A percentile compares a stretch with the other conserved stretches of the same genome.
Conservation (phyloP, 208 protist species). For the Trypanosoma boissoni region DNA sequence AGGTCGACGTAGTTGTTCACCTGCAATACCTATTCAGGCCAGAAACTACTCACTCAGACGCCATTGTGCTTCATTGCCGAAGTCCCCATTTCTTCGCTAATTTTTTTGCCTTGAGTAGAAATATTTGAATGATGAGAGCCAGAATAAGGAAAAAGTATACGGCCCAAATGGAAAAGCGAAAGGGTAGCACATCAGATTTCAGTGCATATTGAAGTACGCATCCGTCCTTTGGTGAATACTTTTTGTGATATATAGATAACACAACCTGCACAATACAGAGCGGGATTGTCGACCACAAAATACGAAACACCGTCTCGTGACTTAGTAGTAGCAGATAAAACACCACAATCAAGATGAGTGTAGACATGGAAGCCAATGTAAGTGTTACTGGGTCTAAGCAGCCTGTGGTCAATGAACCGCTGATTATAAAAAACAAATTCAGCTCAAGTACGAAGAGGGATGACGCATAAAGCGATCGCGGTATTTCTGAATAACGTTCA, state of each 20-base stretch:
- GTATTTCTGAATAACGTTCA: slow-evolving; percentile 33
- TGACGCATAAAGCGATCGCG: slow-evolving; percentile 41
- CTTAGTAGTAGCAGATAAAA: slow-evolving; percentile 23
- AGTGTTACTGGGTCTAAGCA: slow-evolving; percentile 37
- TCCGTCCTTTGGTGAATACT: background rate
- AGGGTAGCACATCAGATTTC: background rate
- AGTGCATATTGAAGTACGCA: slow-evolving; percentile 4
- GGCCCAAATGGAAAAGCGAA: background rate
- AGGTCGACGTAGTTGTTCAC: too few relatives aligned
- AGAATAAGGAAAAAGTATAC: background rate
- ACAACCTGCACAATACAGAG: slow-evolving; percentile 33
- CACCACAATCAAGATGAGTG: slow-evolving; percentile 31
- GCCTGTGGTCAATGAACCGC: background rate
- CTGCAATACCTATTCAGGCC: too few relatives aligned
- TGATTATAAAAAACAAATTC: slow-evolving; percentile 42
- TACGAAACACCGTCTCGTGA: slow-evolving; percentile 15
- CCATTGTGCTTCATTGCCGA: too few relatives aligned
- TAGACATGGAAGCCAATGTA: slow-evolving; percentile 25
- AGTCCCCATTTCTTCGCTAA: too few relatives aligned
- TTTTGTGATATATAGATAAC: slow-evolving; percentile 20
- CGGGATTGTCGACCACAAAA: slow-evolving; percentile 35
- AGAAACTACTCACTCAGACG: too few relatives aligned
- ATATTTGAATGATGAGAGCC: background rate
- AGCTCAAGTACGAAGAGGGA: slow-evolving; percentile 54
- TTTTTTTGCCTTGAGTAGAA: too few relatives aligned